A percentile compares a stretch with the other conserved stretches of the same genome.
Conservation (phyloP, 148 eudicot genomes). For the Silene latifolia region DNA sequence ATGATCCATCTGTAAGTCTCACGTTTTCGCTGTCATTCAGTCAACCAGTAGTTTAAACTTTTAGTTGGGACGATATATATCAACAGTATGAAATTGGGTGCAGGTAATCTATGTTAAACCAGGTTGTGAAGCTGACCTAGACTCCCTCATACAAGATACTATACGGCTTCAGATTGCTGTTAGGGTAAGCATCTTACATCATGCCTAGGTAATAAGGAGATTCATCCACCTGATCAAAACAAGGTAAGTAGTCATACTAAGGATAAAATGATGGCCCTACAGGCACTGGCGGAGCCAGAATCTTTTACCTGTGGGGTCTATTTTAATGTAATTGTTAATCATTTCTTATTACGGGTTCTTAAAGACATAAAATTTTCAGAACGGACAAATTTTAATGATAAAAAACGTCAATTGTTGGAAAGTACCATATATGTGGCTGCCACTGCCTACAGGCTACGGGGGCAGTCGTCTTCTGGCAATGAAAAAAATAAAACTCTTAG, state of each 20-base stretch:
- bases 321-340: too few species aligned
- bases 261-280: too few species aligned
- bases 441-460: too few species aligned
- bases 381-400: too few species aligned
- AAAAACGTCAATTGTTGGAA: too few species aligned
- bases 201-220: not conserved
- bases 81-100: not conserved
- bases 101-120: constrained; percentile 91
- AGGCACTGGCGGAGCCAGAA: too few species aligned
- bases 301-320: too few species aligned
- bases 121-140: constrained; percentile 84
- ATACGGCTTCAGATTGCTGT: constrained; percentile 68
- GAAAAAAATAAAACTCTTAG: too few species aligned
- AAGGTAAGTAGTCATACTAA: not conserved
- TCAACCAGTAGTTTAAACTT: too few species aligned
- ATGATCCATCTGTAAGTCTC: constrained; percentile 69
- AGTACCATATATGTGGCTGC: too few species aligned
- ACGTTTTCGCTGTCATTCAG: not conserved
- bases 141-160: constrained; percentile 70
- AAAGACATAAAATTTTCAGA: too few species aligned
- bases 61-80: not conserved
- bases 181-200: constrained; percentile 31
- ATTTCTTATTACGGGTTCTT: too few species aligned
- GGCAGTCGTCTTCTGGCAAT: not conserved
- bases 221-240: not conserved